Evolutionary conservation across 163 green algal species (phyloP).

Genomic region (Prototheca stagnorum): DNA sequence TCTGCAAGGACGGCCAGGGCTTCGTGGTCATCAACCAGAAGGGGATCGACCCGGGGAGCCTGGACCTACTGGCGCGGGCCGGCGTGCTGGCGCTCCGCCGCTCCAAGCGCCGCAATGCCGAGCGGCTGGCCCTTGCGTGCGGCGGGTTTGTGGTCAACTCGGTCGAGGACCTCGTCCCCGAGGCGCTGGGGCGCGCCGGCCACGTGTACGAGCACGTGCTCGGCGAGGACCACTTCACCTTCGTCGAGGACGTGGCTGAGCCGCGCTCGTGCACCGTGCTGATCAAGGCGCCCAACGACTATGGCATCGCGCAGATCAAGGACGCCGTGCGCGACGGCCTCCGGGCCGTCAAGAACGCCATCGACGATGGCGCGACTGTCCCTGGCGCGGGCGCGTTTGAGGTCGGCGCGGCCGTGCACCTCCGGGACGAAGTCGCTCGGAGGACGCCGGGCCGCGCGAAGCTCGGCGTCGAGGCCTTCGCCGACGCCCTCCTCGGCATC

Average conservation of each 20-base stretch:
- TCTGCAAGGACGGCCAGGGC: slow-evolving; percentile 36
- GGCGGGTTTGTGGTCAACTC: slow-evolving; percentile 59
- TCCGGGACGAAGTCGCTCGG: slow-evolving; percentile 57
- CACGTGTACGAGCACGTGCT: slow-evolving; percentile 95
- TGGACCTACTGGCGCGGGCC: slow-evolving; percentile 92
- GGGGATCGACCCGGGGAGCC: slow-evolving; percentile 89
- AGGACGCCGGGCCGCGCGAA: slow-evolving; percentile 50
- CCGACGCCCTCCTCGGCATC: slow-evolving; percentile 82
- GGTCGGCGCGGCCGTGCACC: slow-evolving; percentile 65
- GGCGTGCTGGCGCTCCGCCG: slow-evolving; percentile 86
- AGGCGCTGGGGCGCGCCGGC: slow-evolving; percentile 70
- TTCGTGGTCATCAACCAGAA: slow-evolving; percentile 99
- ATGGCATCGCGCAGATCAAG: slow-evolving; percentile 93
- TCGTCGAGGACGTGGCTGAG: slow-evolving; percentile 87
- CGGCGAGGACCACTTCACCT: slow-evolving; percentile 99
- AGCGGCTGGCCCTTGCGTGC: slow-evolving; percentile 83
- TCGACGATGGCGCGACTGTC: slow-evolving; percentile 75
- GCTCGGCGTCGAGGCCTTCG: slow-evolving; percentile 92
- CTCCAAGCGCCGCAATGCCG: slow-evolving; percentile 96
- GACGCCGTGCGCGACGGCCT: slow-evolving; percentile 92
- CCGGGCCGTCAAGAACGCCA: slow-evolving; percentile 86
- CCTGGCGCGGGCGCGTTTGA: slow-evolving; percentile 85
- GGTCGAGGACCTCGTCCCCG: slow-evolving; percentile 70
- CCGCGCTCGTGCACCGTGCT: slow-evolving; percentile 88
- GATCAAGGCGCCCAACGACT: slow-evolving; percentile 86